These are phyloP conservation scores for Madurella mycetomatis DNA, from an alignment of 2,329 filamentous ascomycete species.

Conservation along the genomic window DNA sequence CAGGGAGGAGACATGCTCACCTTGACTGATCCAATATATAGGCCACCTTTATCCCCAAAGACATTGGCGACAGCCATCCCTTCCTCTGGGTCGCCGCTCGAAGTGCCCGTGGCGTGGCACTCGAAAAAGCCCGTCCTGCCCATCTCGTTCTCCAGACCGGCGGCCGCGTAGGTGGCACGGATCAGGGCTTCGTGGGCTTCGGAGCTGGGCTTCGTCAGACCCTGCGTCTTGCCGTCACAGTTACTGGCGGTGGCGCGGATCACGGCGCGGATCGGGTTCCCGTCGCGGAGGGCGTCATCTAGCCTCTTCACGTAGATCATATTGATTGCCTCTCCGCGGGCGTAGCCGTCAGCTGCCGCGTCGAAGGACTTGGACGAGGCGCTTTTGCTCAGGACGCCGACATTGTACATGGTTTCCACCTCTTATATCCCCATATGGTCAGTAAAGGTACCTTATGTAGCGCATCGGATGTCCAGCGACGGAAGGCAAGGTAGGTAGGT, in stretches of 20 bases:
- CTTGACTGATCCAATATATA: neutral
- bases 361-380: conserved; percentile 35
- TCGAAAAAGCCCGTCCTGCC: conserved; percentile 10
- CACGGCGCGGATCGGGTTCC: conserved; percentile 26
- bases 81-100: conserved; percentile 38
- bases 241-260: conserved; percentile 26
- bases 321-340: conserved; percentile 44
- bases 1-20: too few species aligned
- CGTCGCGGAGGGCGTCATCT: conserved; percentile 23
- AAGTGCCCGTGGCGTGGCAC: conserved; percentile 38
- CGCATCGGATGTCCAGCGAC: too few species aligned
- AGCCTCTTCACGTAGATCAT: conserved; percentile 38
- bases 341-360: conserved; percentile 46
- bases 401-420: too few species aligned
- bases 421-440: too few species aligned
- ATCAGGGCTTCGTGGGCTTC: conserved; percentile 13
- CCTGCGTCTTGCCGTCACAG: conserved; percentile 28
- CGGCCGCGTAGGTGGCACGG: neutral
- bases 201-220: conserved; percentile 26
- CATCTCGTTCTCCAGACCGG: neutral
- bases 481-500: too few species aligned
- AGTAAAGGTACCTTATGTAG: too few species aligned
- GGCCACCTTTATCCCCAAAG: conserved; percentile 25
- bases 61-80: conserved; percentile 31
- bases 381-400: too few species aligned